These are phyloP conservation scores for Boletus subcaerulescens DNA, from an alignment of 768 basidiomycete species.

Conservation along the genomic window DNA sequence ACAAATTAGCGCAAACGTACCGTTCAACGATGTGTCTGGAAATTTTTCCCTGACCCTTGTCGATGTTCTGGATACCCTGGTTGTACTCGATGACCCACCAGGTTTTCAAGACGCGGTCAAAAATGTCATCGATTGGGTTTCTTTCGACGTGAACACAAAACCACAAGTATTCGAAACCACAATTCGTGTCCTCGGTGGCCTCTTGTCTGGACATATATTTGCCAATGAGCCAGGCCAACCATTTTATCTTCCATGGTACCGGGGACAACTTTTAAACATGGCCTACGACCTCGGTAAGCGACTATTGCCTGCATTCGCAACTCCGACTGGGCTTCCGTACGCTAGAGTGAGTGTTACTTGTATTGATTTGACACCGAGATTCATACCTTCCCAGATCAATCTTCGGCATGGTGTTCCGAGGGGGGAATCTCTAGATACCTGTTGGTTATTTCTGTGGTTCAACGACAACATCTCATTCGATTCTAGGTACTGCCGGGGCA, in stretches of 20 bases:
- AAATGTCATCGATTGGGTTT: conserved; percentile 77
- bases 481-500: conserved; percentile 82
- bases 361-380: not conserved
- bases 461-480: conserved; percentile 4
- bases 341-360: conserved; percentile 59
- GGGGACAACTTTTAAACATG: conserved; percentile 70
- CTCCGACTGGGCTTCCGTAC: conserved; percentile 88
- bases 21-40: conserved; percentile 88
- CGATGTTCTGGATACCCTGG: conserved; percentile 83
- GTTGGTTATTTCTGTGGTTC: conserved; percentile 44
- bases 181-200: conserved; percentile 88
- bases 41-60: conserved; percentile 87
- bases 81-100: conserved; percentile 75
- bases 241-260: conserved; percentile 83
- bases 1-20: conserved; percentile 58
- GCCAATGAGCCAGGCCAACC: conserved; percentile 64
- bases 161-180: conserved; percentile 99
- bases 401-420: conserved; percentile 71
- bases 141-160: conserved; percentile 90
- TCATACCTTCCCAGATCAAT: conserved; percentile 57
- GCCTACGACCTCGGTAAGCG: conserved; percentile 86
- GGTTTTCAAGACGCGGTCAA: conserved; percentile 86
- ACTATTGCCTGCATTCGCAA: conserved; percentile 86
- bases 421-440: conserved; percentile 82
- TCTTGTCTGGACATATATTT: conserved; percentile 82